Percentiles rank a stretch among this genome's conserved stretches.
Evolutionary conservation across 2,329 filamentous ascomycete species (phyloP).

Genomic region (Fusarium sp.): DNA sequence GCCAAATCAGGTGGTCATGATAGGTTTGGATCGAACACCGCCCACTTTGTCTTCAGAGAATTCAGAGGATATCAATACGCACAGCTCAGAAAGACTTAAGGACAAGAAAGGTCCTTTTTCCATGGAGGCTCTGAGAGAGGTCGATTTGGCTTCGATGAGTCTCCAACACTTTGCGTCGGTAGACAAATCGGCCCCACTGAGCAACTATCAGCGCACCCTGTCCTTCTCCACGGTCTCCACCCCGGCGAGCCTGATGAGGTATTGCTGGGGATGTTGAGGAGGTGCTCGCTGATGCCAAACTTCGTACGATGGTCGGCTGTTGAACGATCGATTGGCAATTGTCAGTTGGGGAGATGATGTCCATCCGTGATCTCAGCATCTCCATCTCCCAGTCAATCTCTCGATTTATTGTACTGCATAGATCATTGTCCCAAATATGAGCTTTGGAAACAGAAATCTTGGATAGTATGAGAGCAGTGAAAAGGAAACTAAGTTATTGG

Average conservation of each 20-base stretch:
- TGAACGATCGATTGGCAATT: background rate
- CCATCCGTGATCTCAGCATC: background rate
- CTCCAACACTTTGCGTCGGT: slow-evolving; percentile 4
- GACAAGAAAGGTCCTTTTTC: background rate
- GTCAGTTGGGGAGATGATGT: background rate
- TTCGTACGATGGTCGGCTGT: background rate
- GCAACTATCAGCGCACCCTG: slow-evolving; percentile 22
- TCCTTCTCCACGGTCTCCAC: slow-evolving; percentile 21
- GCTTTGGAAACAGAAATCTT: background rate
- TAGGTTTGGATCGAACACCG: background rate
- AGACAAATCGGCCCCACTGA: slow-evolving; percentile 14
- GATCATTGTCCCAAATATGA: background rate
- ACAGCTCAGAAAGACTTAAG: background rate
- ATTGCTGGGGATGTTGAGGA: background rate
- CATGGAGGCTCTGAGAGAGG: background rate
- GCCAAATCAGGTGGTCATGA: background rate
- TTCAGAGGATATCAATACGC: background rate
- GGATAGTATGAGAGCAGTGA: too few relatives aligned
- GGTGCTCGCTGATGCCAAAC: background rate
- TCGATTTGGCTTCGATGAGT: background rate
- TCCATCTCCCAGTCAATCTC: background rate
- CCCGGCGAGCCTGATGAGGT: background rate
- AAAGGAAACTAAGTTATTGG: background rate
- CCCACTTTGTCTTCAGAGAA: background rate
- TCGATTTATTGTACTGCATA: background rate